Percentiles rank a stretch among this genome's conserved stretches.
Evolutionary conservation across 306 rosid species (phyloP).

Genomic region (Sechiopsis laciniata): DNA sequence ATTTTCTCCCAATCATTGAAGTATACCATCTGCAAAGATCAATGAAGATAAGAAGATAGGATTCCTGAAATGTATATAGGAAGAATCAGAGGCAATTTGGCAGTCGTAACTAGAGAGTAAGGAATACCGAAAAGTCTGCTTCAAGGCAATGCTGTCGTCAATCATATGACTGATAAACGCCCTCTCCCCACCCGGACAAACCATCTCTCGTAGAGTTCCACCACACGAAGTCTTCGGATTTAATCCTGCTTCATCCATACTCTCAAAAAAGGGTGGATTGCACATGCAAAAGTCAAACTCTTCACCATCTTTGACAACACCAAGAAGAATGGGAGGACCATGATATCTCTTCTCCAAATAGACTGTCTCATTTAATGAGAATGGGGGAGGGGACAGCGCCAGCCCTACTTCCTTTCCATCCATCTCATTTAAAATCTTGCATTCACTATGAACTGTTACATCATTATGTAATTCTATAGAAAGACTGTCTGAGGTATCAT

Average conservation of each 20-base stretch:
- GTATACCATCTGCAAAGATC: slow-evolving; percentile 68
- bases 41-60: not conserved
- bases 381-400: slow-evolving; percentile 16
- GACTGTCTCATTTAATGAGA: slow-evolving; percentile 30
- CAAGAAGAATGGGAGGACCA: slow-evolving; percentile 72
- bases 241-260: slow-evolving; percentile 75
- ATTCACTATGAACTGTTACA: slow-evolving; percentile 21
- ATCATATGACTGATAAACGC: slow-evolving; percentile 70
- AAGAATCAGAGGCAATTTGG: not conserved
- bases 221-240: slow-evolving; percentile 89
- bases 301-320: slow-evolving; percentile 65
- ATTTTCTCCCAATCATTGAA: slow-evolving; percentile 69
- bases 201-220: slow-evolving; percentile 74
- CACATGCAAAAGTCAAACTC: slow-evolving; percentile 95
- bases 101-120: not conserved
- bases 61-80: not conserved
- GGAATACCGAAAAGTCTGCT: slow-evolving; percentile 52
- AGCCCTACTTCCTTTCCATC: slow-evolving; percentile 26
- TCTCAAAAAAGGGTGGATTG: slow-evolving; percentile 87
- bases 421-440: slow-evolving; percentile 22
- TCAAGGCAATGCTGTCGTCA: slow-evolving; percentile 61
- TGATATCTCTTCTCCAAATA: slow-evolving; percentile 33
- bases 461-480: slow-evolving; percentile 25
- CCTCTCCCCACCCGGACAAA: slow-evolving; percentile 82
- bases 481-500: slow-evolving; percentile 26